Evolutionary conservation across 23 red algal species (phyloP).

Genomic region (Agarophyton chilense): DNA sequence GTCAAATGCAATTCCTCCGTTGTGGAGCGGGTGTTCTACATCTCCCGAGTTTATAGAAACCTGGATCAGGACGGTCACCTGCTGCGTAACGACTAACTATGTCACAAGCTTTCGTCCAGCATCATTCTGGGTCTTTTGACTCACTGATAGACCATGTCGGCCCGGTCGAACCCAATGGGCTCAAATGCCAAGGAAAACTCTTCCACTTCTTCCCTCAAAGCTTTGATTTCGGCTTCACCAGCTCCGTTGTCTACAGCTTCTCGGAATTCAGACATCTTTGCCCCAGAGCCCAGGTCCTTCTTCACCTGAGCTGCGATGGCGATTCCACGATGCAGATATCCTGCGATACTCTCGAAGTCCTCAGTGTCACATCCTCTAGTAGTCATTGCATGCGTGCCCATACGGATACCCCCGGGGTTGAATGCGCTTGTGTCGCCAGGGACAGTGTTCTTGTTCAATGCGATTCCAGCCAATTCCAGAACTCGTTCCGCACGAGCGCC

Average conservation of each 20-base stretch:
- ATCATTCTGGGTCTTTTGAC: not conserved
- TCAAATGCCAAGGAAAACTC: constrained; percentile 83
- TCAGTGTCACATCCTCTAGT: constrained; percentile 84
- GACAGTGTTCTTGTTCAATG: constrained; percentile 99
- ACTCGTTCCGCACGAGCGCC: constrained; percentile 94
- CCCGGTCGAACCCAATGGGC: constrained; percentile 81
- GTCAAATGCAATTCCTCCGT: not conserved
- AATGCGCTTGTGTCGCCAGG: constrained; percentile 91
- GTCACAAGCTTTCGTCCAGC: not conserved
- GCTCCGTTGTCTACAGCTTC: constrained; percentile 63
- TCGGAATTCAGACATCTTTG: constrained; percentile 90
- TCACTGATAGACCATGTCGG: constrained; percentile 77
- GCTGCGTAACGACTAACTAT: constrained; percentile 5
- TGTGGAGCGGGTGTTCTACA: constrained; percentile 20
- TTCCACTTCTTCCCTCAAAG: constrained; percentile 84
- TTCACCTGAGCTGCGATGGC: constrained; percentile 85
- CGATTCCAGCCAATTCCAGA: constrained; percentile 87
- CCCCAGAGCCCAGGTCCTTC: constrained; percentile 50
- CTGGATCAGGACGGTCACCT: constrained; percentile 1
- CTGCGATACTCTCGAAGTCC: constrained; percentile 88
- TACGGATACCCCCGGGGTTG: constrained; percentile 97
- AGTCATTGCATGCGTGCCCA: constrained; percentile 97
- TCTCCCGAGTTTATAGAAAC: not conserved
- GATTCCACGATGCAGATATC: constrained; percentile 85
- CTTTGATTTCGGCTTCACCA: constrained; percentile 64